These are phyloP conservation scores for Alternaria consortialis DNA, from an alignment of 2,329 filamentous ascomycete genomes.

Conservation along the genomic window DNA sequence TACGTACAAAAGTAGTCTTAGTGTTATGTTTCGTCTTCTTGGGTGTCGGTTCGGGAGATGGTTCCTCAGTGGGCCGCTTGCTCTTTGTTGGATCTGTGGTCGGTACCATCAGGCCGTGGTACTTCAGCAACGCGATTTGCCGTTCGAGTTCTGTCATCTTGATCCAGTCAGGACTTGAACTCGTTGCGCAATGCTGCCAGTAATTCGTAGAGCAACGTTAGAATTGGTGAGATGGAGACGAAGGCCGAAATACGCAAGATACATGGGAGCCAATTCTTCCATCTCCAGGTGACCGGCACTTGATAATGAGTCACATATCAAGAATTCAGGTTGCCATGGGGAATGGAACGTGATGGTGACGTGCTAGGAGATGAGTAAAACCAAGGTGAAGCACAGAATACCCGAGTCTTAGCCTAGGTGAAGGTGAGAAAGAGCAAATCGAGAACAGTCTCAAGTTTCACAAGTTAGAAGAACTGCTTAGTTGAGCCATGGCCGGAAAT, in stretches of 20 bases:
- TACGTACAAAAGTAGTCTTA: background rate
- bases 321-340: background rate
- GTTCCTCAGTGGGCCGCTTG: background rate
- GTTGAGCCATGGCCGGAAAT: background rate
- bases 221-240: background rate
- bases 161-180: background rate
- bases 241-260: background rate
- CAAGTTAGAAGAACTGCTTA: background rate
- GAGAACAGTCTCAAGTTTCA: background rate
- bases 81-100: background rate
- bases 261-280: background rate
- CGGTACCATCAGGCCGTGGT: background rate
- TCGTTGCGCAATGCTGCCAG: background rate
- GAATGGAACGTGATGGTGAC: background rate
- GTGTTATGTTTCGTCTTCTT: background rate
- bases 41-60: background rate
- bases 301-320: background rate
- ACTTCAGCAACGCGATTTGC: background rate
- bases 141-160: background rate
- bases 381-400: background rate
- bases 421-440: background rate
- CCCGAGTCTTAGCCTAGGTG: background rate
- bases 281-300: background rate
- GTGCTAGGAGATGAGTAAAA: background rate
- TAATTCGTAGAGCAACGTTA: background rate